Percentiles rank a stretch among this genome's conserved stretches.
phyloP scores from a whole-genome alignment of 176 grass and related monocot genomes.

The Oryza meyeriana region DNA sequence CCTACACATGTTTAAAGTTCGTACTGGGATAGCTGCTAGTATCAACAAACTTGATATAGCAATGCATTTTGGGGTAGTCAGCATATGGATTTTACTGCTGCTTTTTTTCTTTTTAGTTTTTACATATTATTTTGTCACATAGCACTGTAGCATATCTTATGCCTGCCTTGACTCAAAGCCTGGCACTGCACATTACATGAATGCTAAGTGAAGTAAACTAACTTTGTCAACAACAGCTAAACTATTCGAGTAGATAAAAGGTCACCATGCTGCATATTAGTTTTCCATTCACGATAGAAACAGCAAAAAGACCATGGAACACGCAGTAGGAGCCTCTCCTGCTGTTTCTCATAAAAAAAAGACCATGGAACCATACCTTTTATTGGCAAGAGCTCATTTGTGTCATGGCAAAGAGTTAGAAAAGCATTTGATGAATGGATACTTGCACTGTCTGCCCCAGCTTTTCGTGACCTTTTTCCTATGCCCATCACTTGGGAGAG shows the following conservation, averaged over 20 bases:
- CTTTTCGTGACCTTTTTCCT: constrained; percentile 32
- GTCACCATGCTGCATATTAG: background rate
- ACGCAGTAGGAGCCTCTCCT: too few relatives aligned
- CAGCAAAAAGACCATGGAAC: background rate
- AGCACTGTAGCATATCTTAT: background rate
- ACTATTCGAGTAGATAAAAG: background rate
- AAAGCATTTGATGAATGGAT: constrained; percentile 25
- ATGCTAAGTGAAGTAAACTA: background rate
- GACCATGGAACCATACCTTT: constrained; percentile 4
- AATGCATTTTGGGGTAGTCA: background rate
- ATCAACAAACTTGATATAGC: background rate
- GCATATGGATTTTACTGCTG: background rate
- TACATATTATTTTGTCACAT: background rate
- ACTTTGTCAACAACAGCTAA: background rate
- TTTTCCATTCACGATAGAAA: constrained; percentile 35
- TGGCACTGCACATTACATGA: background rate
- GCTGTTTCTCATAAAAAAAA: too few relatives aligned
- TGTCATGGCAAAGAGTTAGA: constrained; percentile 30
- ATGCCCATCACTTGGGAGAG: constrained; percentile 26
- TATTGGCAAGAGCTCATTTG: constrained; percentile 35
- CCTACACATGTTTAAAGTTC: background rate
- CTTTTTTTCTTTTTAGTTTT: background rate
- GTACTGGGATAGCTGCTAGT: background rate
- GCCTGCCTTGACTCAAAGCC: background rate
- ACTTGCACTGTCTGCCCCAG: constrained; percentile 27